These are phyloP conservation scores for Alternaria hordeiaustralica DNA, from an alignment of 2,329 filamentous ascomycete genomes.

Conservation along the genomic window DNA sequence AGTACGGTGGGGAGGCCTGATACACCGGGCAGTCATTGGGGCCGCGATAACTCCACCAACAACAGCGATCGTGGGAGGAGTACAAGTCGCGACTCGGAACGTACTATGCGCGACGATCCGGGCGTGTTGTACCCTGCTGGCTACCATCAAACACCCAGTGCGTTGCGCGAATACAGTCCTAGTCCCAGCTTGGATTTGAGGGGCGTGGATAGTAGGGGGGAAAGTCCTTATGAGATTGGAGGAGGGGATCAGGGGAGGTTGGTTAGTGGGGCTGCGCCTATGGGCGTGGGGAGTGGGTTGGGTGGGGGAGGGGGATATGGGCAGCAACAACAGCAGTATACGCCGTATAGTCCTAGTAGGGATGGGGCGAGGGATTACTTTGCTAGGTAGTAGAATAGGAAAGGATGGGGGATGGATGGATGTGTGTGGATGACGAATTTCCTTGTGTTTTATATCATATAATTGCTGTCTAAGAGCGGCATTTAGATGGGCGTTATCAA, in stretches of 20 bases:
- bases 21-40: constrained; percentile 59
- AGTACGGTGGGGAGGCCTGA: constrained; percentile 65
- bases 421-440: neutral
- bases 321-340: constrained; percentile 21
- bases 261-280: constrained; percentile 42
- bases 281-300: constrained; percentile 24
- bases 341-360: constrained; percentile 38
- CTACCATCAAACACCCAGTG: constrained; percentile 55
- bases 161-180: constrained; percentile 52
- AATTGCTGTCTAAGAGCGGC: neutral
- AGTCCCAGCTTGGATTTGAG: constrained; percentile 36
- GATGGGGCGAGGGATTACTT: constrained; percentile 34
- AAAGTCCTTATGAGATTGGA: constrained; percentile 31
- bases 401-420: neutral
- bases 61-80: constrained; percentile 31
- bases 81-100: constrained; percentile 33
- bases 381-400: neutral
- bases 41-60: neutral
- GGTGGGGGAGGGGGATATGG: neutral
- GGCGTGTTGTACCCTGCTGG: constrained; percentile 55
- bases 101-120: constrained; percentile 29
- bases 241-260: constrained; percentile 32
- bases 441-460: neutral
- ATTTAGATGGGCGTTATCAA: neutral
- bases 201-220: constrained; percentile 29